Base-by-base conservation (phyloP, 2,329 filamentous ascomycete species). In the Talaromyces sp. region DNA sequence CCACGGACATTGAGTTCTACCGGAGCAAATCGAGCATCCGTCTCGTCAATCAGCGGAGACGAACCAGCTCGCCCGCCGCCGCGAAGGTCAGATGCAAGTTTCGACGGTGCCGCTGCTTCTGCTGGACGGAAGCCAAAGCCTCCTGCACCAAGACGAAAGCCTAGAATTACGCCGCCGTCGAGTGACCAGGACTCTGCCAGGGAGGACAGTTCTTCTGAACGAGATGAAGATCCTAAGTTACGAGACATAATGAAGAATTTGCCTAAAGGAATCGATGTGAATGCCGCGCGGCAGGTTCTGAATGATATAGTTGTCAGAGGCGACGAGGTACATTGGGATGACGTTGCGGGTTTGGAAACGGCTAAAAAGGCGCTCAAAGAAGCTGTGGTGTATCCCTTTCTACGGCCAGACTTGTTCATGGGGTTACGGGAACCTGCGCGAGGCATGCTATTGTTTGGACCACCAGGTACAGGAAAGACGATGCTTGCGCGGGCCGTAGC, bases 391-490 rank as follows among this genome's bases (percentile, higher is more conserved):
- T 99, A 99, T 72, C 95, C 95, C 0, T 98, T 99, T 75, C 81
- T 99, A 11, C 90, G 95, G 1, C 95, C 95, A 1, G 95, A 99
- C 77, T 81, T 99, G 2, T 99, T 99, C 80, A 95, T 94, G 86
- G 95, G 95, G 0, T 84, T 99, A 11, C 90, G 95, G 45, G 95
- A 99, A 74, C 95, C 95, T 22, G 94, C 95, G 15, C 85, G 93
- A 65, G 95, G 95, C 6, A 98, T 99, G 92, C 84, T 99, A 1
- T 84, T 99, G 1, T 99, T 99, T 74, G 95, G 95, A 0, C 95
- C 95, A 1, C 95, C 95, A 0, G 95, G 95, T n/a, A 99, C 95
- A 0, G 95, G 95, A 61, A 99, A 99, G 78, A 99, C 95, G 0
- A 99, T 99, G 95, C 83, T 99, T 43, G 95, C 95, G 10, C 87